phyloP scores from a whole-genome alignment of 768 basidiomycete species.

The Tricholoma terreum region DNA sequence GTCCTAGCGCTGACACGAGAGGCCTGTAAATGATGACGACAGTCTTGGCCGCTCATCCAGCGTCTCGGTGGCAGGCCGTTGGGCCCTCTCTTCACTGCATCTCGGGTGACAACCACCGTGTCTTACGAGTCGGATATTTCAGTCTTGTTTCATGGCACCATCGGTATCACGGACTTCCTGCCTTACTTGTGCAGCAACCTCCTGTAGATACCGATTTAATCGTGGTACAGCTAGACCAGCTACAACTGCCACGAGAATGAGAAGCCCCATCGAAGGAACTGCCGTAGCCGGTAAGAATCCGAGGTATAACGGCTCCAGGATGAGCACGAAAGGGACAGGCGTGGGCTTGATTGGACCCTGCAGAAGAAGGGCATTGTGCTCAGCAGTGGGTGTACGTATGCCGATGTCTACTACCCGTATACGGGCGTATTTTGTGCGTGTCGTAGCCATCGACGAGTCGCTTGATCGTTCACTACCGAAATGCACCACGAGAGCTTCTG shows the following conservation, averaged over 20 bases:
- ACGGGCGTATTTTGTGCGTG: conserved; percentile 53
- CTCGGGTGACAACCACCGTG: no score
- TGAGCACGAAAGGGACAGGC: conserved; percentile 48
- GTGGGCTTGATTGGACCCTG: conserved; percentile 13
- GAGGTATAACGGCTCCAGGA: conserved; percentile 58
- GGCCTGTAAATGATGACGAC: no score
- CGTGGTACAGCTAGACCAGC: conserved; percentile 21
- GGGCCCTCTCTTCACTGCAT: no score
- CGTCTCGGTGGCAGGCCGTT: no score
- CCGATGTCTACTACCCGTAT: conserved; percentile 54
- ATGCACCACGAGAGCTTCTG: conserved; percentile 23
- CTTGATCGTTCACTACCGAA: conserved; percentile 9
- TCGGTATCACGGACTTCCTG: conserved; percentile 11
- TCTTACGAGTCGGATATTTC: no score
- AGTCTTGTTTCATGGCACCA: neutral
- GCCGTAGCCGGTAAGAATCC: conserved; percentile 58
- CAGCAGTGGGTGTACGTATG: conserved; percentile 39
- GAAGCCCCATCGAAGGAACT: conserved; percentile 30
- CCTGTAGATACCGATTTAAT: conserved; percentile 23
- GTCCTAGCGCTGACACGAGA: no score
- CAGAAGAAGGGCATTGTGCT: conserved; percentile 8
- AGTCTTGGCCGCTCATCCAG: no score
- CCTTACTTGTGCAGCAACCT: conserved; percentile 22
- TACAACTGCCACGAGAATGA: conserved; percentile 25
- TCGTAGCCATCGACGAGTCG: conserved; percentile 12